These are phyloP conservation scores for Pseudogymnoascus sp. DNA, from an alignment of 2,329 filamentous ascomycete genomes.

Conservation along the genomic window DNA sequence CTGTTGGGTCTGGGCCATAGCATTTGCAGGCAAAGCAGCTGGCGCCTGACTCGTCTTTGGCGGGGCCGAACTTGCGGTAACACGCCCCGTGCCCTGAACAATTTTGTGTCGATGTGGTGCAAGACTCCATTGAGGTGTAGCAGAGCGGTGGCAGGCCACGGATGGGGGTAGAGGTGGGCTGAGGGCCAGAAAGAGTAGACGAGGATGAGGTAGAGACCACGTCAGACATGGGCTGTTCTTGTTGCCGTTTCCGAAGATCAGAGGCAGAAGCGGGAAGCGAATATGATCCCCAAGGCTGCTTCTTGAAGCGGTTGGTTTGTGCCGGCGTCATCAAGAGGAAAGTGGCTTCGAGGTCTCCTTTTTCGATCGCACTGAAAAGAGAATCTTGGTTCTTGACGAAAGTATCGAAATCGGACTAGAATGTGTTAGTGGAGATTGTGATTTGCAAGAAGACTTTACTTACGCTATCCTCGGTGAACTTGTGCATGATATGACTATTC, in stretches of 20 bases:
- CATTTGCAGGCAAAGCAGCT: slow-evolving; percentile 78
- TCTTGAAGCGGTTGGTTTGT: neutral
- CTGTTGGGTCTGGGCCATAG: slow-evolving; percentile 33
- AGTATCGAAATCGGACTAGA: neutral
- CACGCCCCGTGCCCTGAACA: slow-evolving; percentile 81
- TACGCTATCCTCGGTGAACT: neutral
- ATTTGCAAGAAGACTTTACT: neutral
- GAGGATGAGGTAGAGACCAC: neutral
- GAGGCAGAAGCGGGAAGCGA: neutral
- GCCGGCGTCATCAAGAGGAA: neutral
- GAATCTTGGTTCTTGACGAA: neutral
- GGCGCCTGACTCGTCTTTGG: slow-evolving; percentile 32
- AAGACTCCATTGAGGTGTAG: slow-evolving; percentile 62
- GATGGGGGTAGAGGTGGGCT: slow-evolving; percentile 16
- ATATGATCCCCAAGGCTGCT: neutral
- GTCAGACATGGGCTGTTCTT: neutral
- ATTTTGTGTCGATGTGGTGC: slow-evolving; percentile 60
- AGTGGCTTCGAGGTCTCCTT: neutral
- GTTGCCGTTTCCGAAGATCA: neutral
- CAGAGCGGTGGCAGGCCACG: slow-evolving; percentile 53
- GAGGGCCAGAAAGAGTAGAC: slow-evolving; percentile 11
- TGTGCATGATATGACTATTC: neutral
- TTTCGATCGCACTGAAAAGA: slow-evolving; percentile 1
- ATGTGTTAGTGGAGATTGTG: neutral
- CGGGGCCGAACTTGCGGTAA: slow-evolving; percentile 52